phyloP scores from a whole-genome alignment of 441 rosid genomes.

The Macaranga tanarius region DNA sequence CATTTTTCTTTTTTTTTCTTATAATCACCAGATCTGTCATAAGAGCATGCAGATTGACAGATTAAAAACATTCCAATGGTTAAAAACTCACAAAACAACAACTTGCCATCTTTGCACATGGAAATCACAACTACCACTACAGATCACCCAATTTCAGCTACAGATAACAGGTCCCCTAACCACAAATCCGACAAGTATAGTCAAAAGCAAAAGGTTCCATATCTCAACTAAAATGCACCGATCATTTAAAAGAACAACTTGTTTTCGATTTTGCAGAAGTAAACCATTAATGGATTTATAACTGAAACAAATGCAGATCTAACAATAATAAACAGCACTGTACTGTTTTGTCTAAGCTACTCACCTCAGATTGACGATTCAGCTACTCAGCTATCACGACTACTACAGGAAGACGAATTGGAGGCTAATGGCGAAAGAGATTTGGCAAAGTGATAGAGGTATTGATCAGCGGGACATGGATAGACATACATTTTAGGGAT shows the following conservation, averaged over 20 bases:
- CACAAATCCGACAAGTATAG: neutral
- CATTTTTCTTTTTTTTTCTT: neutral
- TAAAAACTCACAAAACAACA: too few species aligned
- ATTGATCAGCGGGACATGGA: neutral
- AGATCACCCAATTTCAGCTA: neutral
- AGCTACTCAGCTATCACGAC: neutral
- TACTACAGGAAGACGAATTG: neutral
- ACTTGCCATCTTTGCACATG: too few species aligned
- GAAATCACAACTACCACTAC: too few species aligned
- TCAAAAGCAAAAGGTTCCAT: neutral
- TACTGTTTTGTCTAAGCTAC: neutral
- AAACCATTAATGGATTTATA: neutral
- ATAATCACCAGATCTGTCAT: neutral
- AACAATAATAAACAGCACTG: neutral
- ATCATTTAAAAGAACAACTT: neutral
- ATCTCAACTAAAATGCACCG: neutral
- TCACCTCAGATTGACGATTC: constrained; percentile 1
- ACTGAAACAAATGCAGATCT: neutral
- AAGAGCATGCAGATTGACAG: neutral
- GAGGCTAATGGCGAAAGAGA: neutral
- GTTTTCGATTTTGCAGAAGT: neutral
- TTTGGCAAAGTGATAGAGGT: neutral
- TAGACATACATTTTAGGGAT: neutral
- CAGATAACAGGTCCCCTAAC: neutral
- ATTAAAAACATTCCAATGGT: neutral